phyloP scores from a whole-genome alignment of 345 rosid genomes.

The Microthlaspi erraticum region DNA sequence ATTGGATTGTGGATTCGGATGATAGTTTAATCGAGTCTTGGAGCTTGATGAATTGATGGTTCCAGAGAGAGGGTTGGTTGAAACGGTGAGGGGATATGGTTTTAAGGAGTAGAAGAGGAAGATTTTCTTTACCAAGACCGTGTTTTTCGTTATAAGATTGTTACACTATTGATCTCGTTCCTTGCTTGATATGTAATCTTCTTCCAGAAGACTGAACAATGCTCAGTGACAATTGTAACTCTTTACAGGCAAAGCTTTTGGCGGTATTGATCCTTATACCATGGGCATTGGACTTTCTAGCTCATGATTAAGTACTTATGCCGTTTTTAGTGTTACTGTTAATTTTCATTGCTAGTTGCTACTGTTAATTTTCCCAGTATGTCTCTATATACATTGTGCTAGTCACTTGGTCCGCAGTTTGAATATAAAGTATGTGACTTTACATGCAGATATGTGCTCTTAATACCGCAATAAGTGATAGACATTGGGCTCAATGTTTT shows the following conservation, averaged over 20 bases:
- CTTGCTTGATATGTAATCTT: too few species aligned
- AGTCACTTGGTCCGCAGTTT: conserved; percentile 10
- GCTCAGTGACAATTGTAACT: conserved; percentile 39
- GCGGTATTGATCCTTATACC: conserved; percentile 78
- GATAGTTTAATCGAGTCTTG: conserved; percentile 52
- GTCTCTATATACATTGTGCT: too few species aligned
- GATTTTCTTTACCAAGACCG: conserved; percentile 94
- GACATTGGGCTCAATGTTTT: conserved; percentile 45
- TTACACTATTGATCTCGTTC: neutral
- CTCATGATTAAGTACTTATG: conserved; percentile 93
- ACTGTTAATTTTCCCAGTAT: conserved; percentile 1
- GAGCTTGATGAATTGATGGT: conserved; percentile 47
- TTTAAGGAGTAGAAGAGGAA: conserved; percentile 75
- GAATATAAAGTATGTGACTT: conserved; percentile 12
- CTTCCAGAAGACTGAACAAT: too few species aligned
- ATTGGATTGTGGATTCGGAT: conserved; percentile 75
- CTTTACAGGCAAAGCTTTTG: conserved; percentile 82
- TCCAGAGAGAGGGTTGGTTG: conserved; percentile 71
- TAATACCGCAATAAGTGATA: too few species aligned
- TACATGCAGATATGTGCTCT: conserved; percentile 72
- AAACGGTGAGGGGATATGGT: conserved; percentile 71
- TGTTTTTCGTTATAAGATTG: conserved; percentile 54
- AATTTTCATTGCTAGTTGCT: conserved; percentile 31
- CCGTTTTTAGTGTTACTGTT: conserved; percentile 97
- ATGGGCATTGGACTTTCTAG: conserved; percentile 82